Base-by-base conservation (phyloP, 2,329 filamentous ascomycete species). In the Xenoacremonium recifei region DNA sequence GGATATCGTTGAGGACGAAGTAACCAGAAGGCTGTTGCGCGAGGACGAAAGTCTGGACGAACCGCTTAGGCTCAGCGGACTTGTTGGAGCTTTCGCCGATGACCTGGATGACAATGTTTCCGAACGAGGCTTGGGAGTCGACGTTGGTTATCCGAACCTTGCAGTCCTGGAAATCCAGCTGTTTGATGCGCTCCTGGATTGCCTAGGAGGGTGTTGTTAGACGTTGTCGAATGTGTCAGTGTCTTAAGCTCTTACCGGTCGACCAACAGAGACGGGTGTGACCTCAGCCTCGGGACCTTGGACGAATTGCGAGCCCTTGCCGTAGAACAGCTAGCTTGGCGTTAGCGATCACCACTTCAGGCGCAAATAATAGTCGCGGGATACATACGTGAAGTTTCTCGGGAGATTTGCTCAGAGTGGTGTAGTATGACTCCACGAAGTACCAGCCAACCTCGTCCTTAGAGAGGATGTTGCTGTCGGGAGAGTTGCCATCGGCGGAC, bases 371-470 rank as follows among this genome's bases (percentile, higher is more conserved):
- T 9, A 31, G 3, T 40, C 6, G 20, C 16, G 27, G 20, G 23
- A 7, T 30, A 70, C 80, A 60, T 70, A 85, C 81, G 64, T 90
- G 92, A 59, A 99, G 87, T 71, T 93, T 95, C 64, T 96, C 90
- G 17, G 93, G 91, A 54, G 76, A 87, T 71, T 92, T 91, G 82
- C 91, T 96, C 63, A 99, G 74, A 49, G 90, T 99, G 57, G 89
- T 97, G 73, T 99, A 99, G 77, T 96, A 99, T 70, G 96, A 90
- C 79, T 97, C 91, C 45, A 99, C 93, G 58, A 99, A 99, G 74
- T 92, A 97, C 93, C 93, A 99, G 69, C 90, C 93, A 55, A 99
- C 90, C 73, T 97, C 89, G 66, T 96, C 90, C 75, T 96, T 96
- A 58, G 77, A 75, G 30, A 82, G 70, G 58, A 66, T 70, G 42